Conservation (phyloP, 2,329 filamentous ascomycete genomes). For the Monilinia fructigena region DNA sequence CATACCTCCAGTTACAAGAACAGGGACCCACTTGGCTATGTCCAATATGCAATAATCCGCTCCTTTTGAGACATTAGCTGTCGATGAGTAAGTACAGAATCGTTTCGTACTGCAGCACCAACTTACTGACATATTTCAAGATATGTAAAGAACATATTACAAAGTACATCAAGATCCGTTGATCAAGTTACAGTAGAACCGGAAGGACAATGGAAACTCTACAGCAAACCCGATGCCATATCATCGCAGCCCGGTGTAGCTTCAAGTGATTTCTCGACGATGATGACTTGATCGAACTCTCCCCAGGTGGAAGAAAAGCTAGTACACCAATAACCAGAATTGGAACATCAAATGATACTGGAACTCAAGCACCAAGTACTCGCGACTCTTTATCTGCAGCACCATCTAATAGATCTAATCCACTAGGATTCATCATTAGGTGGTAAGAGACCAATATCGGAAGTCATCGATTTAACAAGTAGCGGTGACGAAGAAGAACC, state of each 20-base stretch:
- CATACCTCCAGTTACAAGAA: conserved; percentile 90
- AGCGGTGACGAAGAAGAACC: conserved; percentile 53
- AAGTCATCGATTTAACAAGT: conserved; percentile 54
- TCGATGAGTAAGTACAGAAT: conserved; percentile 69
- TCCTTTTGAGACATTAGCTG: conserved; percentile 75
- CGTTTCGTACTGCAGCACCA: conserved; percentile 24
- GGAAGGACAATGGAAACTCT: conserved; percentile 69
- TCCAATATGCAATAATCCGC: conserved; percentile 85
- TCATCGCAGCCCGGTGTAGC: conserved; percentile 31
- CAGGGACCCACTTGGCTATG: conserved; percentile 97
- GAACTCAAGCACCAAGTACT: conserved; percentile 26
- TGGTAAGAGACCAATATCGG: conserved; percentile 47
- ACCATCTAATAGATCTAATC: conserved; percentile 20
- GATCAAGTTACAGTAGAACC: conserved; percentile 92
- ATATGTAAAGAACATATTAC: conserved; percentile 85
- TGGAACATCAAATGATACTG: conserved; percentile 31
- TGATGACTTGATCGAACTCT: conserved; percentile 52
- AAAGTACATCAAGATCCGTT: conserved; percentile 64
- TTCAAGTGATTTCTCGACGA: conserved; percentile 40
- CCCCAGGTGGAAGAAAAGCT: conserved; percentile 36
- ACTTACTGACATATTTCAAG: conserved; percentile 44
- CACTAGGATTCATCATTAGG: conserved; percentile 24
- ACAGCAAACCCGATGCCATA: conserved; percentile 30
- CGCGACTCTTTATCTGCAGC: conserved; percentile 42
- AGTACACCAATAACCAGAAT: conserved; percentile 32